Evolutionary conservation across 2,329 filamentous ascomycete genomes (phyloP), one percentile per base, ranked within the genome.

Genomic region (Phyllosticta ampelicida): DNA sequence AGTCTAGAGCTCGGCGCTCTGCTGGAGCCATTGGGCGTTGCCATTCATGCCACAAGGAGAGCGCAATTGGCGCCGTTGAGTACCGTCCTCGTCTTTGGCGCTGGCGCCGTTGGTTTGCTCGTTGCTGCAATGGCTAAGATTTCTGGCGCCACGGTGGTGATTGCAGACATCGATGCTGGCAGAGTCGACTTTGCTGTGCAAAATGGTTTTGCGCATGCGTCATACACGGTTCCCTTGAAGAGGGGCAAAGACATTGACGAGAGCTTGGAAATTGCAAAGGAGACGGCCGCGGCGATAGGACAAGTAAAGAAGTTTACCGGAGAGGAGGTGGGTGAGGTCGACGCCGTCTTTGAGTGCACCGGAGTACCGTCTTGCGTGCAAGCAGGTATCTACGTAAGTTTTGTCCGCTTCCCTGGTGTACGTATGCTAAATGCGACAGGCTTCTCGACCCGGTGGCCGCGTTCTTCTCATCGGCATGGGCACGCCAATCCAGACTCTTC

Each of bases 391-490:
- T 90, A 86, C 63, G 85, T 77, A 63, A 67, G 73, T 51, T 19
- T 36, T 11, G 10, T 13, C 9, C 5, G 4, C n/a, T 18, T 13
- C 9, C 20, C 26, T 13, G 19, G 11, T 23, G 20, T 16, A n/a
- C n/a, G n/a, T n/a, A n/a, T n/a, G 26, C 18, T 13, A 9, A n/a
- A n/a, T 5, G 56, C 48, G 3, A 51, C 1, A 77, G 74, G 70
- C 85, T 2, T 85, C 86, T 9, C 79, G 79, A 60, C 78, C 86
- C 0, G 87, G 87, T 23, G 87, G 87, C 18, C 86, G 85, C 64
- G 77, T 90, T 53, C 79, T 90, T 69, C 84, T 90, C 69, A 86
- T 91, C 21, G 87, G 87, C 56, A 90, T 90, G 87, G 87, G 87
- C 44, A 87, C 82, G 5, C 86, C 87, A 0, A 80, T 89, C 55